phyloP scores from a whole-genome alignment of 2,329 filamentous ascomycete species.

The Aspergillus spinulosporus region DNA sequence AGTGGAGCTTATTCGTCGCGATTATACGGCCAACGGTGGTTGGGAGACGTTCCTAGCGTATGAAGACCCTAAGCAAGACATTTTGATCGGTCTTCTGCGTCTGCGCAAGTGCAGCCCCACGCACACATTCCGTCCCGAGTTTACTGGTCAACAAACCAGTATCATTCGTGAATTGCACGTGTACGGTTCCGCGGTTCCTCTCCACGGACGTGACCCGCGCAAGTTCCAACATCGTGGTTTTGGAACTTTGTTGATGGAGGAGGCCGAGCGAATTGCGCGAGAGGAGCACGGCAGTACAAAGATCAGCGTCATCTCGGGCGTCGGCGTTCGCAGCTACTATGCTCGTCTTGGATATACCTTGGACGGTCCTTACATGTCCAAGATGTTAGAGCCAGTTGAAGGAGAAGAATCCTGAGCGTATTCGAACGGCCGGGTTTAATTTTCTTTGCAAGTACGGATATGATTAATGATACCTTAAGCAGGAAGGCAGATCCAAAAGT shows the following conservation, averaged over 20 bases:
- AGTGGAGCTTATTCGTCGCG: conserved; percentile 88
- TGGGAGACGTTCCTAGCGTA: conserved; percentile 99
- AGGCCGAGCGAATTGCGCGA: conserved; percentile 90
- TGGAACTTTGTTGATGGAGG: conserved; percentile 94
- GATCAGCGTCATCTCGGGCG: conserved; percentile 96
- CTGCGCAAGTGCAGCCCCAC: conserved; percentile 86
- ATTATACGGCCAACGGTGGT: conserved; percentile 92
- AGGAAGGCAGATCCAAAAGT: not conserved
- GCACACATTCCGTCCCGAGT: conserved; percentile 88
- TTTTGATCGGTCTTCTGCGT: conserved; percentile 85
- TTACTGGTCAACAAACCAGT: conserved; percentile 82
- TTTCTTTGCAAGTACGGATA: conserved; percentile 7
- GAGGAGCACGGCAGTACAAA: conserved; percentile 93
- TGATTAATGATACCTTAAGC: conserved; percentile 16
- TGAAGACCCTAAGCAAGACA: conserved; percentile 97
- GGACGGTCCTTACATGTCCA: conserved; percentile 79
- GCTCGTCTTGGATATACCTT: conserved; percentile 88
- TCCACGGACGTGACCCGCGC: conserved; percentile 89
- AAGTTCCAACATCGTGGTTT: conserved; percentile 99
- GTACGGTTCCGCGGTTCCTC: conserved; percentile 94
- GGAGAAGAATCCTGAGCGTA: conserved; percentile 33
- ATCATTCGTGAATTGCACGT: conserved; percentile 94
- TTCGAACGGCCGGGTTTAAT: not conserved
- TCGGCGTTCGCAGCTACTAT: conserved; percentile 95
- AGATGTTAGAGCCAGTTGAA: conserved; percentile 47